A percentile compares a stretch with the other conserved stretches of the same genome.
Conservation (phyloP, 2,329 filamentous ascomycete genomes). For the Myriangium duriaei region DNA sequence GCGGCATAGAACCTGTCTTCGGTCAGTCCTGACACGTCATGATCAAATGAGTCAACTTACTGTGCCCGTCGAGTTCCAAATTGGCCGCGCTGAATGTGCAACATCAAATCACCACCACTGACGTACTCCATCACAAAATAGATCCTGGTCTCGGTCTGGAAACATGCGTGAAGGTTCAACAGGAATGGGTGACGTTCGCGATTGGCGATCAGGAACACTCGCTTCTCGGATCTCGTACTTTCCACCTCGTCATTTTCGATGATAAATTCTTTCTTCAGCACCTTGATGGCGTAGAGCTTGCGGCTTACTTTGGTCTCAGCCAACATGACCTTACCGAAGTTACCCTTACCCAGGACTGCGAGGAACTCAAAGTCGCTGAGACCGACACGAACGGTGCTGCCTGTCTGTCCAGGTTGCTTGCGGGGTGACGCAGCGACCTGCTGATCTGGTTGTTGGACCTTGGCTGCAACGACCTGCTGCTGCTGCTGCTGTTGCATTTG, state of each 20-base stretch:
- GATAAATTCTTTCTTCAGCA: constrained; percentile 99
- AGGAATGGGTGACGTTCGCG: constrained; percentile 94
- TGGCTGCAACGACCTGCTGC: constrained; percentile 29
- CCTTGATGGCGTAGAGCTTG: constrained; percentile 94
- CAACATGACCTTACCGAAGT: constrained; percentile 99
- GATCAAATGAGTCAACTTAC: constrained; percentile 40
- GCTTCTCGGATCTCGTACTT: constrained; percentile 93
- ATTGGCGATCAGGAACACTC: constrained; percentile 93
- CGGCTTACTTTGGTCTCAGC: constrained; percentile 90
- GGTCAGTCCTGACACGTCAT: constrained; percentile 12
- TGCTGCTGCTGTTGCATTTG: constrained; percentile 30
- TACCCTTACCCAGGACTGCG: constrained; percentile 94
- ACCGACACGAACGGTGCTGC: constrained; percentile 75
- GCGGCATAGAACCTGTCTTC: constrained; percentile 75
- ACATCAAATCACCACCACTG: constrained; percentile 94
- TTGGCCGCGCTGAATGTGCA: constrained; percentile 93
- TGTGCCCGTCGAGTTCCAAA: constrained; percentile 94
- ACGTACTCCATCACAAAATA: constrained; percentile 99
- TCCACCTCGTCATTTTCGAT: constrained; percentile 99
- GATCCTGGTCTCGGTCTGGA: constrained; percentile 95
- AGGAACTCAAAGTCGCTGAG: constrained; percentile 99
- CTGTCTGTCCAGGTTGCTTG: constrained; percentile 56
- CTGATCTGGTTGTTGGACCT: constrained; percentile 11
- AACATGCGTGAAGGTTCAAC: constrained; percentile 89
- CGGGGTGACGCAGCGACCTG: constrained; percentile 55